Percentiles rank a stretch among this genome's conserved stretches.
These are phyloP conservation scores for Ichthyophthirius multifiliis DNA, from an alignment of 169 alveolate genomes.

Conservation along the genomic window DNA sequence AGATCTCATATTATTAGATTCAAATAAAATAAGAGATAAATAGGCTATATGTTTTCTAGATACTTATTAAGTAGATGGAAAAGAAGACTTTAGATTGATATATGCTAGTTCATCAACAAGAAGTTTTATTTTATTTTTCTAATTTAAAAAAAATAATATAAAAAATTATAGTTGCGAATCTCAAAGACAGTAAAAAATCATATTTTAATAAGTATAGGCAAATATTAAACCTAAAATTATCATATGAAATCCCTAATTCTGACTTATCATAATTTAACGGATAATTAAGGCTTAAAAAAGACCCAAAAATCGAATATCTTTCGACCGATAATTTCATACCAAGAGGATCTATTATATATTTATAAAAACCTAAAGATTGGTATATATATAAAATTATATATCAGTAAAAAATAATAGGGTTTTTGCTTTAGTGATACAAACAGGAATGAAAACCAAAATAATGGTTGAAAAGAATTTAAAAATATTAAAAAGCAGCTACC, in stretches of 20 bases:
- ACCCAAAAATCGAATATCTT: slow-evolving; percentile 55
- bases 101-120: neutral
- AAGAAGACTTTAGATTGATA: neutral
- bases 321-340: slow-evolving; percentile 59
- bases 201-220: slow-evolving; percentile 53
- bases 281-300: slow-evolving; percentile 58
- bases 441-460: slow-evolving; percentile 71
- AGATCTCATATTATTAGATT: slow-evolving; percentile 58
- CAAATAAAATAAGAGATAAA: slow-evolving; percentile 36
- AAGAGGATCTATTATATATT: slow-evolving; percentile 57
- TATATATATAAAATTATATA: no score
- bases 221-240: slow-evolving; percentile 48
- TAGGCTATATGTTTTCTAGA: slow-evolving; percentile 36
- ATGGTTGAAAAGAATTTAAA: slow-evolving; percentile 41
- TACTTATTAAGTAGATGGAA: slow-evolving; percentile 28
- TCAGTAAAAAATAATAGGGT: no score
- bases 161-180: neutral
- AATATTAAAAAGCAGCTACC: neutral
- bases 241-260: slow-evolving; percentile 67
- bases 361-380: slow-evolving; percentile 3
- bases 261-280: slow-evolving; percentile 55
- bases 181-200: slow-evolving; percentile 28
- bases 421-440: slow-evolving; percentile 65
- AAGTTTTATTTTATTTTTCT: neutral
- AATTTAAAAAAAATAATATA: neutral